Evolutionary conservation across 495 filamentous ascomycete genomes (phyloP).

Genomic region (Penicilliopsis zonata): DNA sequence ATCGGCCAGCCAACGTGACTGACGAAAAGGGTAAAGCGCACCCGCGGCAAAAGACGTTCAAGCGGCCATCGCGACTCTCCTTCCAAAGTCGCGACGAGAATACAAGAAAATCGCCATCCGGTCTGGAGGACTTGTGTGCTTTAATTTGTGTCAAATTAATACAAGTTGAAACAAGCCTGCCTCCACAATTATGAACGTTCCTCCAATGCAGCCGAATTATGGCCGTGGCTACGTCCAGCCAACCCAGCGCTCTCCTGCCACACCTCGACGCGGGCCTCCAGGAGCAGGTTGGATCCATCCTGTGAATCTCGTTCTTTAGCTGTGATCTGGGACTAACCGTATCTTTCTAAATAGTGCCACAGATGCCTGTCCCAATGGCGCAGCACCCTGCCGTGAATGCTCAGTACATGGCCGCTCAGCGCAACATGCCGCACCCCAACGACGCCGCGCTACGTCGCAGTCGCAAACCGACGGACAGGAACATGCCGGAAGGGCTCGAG

Average conservation of each 20-base stretch:
- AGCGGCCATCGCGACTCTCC: conserved; percentile 23
- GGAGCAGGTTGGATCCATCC: conserved; percentile 20
- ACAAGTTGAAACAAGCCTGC: too few species aligned
- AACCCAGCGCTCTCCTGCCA: conserved; percentile 33
- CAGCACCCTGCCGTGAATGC: conserved; percentile 29
- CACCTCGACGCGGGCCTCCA: conserved; percentile 30
- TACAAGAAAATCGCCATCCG: too few species aligned
- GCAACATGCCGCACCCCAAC: conserved; percentile 26
- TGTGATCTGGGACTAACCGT: conserved; percentile 1
- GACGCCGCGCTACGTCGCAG: conserved; percentile 59
- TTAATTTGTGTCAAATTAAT: too few species aligned
- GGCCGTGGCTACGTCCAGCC: conserved; percentile 29
- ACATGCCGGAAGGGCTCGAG: conserved; percentile 80
- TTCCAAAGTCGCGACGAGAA: background rate
- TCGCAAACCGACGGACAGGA: conserved; percentile 86
- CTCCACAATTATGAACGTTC: conserved; percentile 21
- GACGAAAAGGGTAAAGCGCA: conserved; percentile 31
- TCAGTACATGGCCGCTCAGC: conserved; percentile 31
- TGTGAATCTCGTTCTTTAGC: conserved; percentile 1
- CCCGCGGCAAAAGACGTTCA: conserved; percentile 12
- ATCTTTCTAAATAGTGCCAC: conserved; percentile 11
- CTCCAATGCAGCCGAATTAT: conserved; percentile 33
- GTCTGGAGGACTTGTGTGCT: too few species aligned
- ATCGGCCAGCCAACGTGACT: too few species aligned
- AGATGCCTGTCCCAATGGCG: conserved; percentile 27